Evolutionary conservation across 495 filamentous ascomycete species (phyloP).

Genomic region (Chlorociboria aeruginascens): DNA sequence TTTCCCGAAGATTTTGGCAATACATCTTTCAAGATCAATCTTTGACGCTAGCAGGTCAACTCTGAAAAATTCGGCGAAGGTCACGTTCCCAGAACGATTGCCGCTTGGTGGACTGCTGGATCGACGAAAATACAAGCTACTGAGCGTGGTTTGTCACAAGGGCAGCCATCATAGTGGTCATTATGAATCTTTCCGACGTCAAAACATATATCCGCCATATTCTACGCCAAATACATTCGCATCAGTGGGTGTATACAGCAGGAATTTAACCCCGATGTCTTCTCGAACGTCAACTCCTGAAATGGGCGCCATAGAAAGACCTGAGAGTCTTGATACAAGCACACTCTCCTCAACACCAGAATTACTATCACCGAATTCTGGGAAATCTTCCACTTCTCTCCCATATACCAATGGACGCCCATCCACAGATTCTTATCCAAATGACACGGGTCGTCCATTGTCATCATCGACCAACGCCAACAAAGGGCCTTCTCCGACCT

Average conservation of each 20-base stretch:
- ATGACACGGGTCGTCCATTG: neutral
- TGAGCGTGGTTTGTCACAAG: slow-evolving; percentile 85
- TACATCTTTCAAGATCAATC: slow-evolving; percentile 89
- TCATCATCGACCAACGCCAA: neutral
- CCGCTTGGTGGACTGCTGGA: slow-evolving; percentile 69
- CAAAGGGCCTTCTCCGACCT: slow-evolving; percentile 10
- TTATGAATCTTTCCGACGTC: slow-evolving; percentile 94
- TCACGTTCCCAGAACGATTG: slow-evolving; percentile 77
- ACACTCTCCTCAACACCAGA: slow-evolving; percentile 29
- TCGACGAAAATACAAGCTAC: slow-evolving; percentile 69
- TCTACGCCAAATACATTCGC: slow-evolving; percentile 72
- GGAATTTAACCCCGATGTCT: slow-evolving; percentile 24
- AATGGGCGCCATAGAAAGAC: slow-evolving; percentile 11
- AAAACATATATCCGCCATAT: slow-evolving; percentile 61
- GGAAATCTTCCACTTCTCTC: slow-evolving; percentile 13
- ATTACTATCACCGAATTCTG: slow-evolving; percentile 20
- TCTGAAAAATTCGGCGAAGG: slow-evolving; percentile 87
- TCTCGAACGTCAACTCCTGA: slow-evolving; percentile 30
- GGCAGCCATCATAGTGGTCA: slow-evolving; percentile 93
- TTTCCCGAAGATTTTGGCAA: slow-evolving; percentile 79
- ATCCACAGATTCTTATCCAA: neutral
- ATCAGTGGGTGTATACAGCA: slow-evolving; percentile 55
- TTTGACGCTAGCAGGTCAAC: slow-evolving; percentile 63
- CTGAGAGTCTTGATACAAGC: slow-evolving; percentile 21
- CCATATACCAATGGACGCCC: slow-evolving; percentile 6